phyloP scores from a whole-genome alignment of 2,329 filamentous ascomycete species.

The Talaromyces sp. region DNA sequence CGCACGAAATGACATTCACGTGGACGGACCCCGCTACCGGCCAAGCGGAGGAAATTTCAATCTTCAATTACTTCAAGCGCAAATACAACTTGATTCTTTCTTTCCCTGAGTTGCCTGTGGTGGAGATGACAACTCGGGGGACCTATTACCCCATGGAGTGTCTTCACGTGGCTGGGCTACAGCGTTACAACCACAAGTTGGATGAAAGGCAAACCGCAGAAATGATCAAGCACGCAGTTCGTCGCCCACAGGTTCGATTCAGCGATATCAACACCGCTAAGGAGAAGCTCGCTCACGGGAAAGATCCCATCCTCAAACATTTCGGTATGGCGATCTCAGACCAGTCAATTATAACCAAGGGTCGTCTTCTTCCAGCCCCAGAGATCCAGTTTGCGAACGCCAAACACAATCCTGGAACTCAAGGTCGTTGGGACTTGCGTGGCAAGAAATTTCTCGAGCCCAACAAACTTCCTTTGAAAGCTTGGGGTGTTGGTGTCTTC shows the following conservation, averaged over 20 bases:
- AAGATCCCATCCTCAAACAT: constrained; percentile 67
- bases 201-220: constrained; percentile 65
- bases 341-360: constrained; percentile 65
- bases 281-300: constrained; percentile 62
- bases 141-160: constrained; percentile 59
- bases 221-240: constrained; percentile 95
- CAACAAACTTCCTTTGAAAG: constrained; percentile 62
- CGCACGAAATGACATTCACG: constrained; percentile 46
- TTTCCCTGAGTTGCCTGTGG: constrained; percentile 54
- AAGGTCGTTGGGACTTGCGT: constrained; percentile 84
- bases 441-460: constrained; percentile 71
- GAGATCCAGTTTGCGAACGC: constrained; percentile 65
- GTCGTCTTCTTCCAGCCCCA: constrained; percentile 69
- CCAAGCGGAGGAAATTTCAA: constrained; percentile 50
- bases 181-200: constrained; percentile 60
- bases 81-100: constrained; percentile 52
- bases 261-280: constrained; percentile 68
- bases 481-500: constrained; percentile 74
- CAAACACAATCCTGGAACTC: constrained; percentile 59
- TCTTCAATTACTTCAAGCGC: constrained; percentile 58
- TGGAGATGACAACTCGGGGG: constrained; percentile 57
- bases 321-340: constrained; percentile 72
- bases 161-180: constrained; percentile 53
- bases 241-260: constrained; percentile 68
- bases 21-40: constrained; percentile 42